Base-by-base conservation (phyloP, 2,329 filamentous ascomycete species). In the Epichloe amarillans region DNA sequence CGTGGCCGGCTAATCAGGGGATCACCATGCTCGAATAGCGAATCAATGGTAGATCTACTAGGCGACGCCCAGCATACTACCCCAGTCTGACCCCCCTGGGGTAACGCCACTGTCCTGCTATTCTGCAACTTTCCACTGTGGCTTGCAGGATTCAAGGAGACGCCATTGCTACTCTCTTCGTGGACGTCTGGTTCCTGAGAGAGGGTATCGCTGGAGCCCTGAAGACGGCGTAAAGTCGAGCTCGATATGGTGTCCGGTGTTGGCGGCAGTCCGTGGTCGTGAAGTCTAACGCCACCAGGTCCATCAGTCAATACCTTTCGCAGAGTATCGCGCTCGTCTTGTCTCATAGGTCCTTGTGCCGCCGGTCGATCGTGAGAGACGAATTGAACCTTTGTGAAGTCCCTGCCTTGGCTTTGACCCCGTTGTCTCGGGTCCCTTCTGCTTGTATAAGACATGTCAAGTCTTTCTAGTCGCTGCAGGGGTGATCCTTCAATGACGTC, bases 241-340 rank as follows among this genome's bases (percentile, higher is more conserved):
- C 75, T 78, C 1, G 77, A 78, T 19, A 80, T 75, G 0, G 78
- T 81, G 55, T 81, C 77, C 0, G 78, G 78, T 0, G 78, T 81
- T 0, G 78, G 78, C 10, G 78, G 78, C 2, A 80, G 64, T 17
- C 63, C 64, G 17, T 72, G 69, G 5, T 71, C 67, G 49, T 70
- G 66, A 2, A 70, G 53, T 57, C 67, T 64, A 39, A 68, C 71
- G 54, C 64, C 66, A 54, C 58, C 67, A 53, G 51, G 66, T 59
- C 67, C 68, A 33, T 75, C 72, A 0, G 75, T 79, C 33, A 72
- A 58, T 6, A 79, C 76, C 41, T 64, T 70, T 10, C 74, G 68
- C 12, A 77, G 56, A 0, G 69, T 66, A 14, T 74, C 70, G 40
- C 71, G 65, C 61, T 75, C 77, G 50, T 75, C 71, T 21, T 74